A percentile compares a stretch with the other conserved stretches of the same genome.
Evolutionary conservation across 1,284 basidiomycete genomes (phyloP).

Genomic region (Grifola frondosa): DNA sequence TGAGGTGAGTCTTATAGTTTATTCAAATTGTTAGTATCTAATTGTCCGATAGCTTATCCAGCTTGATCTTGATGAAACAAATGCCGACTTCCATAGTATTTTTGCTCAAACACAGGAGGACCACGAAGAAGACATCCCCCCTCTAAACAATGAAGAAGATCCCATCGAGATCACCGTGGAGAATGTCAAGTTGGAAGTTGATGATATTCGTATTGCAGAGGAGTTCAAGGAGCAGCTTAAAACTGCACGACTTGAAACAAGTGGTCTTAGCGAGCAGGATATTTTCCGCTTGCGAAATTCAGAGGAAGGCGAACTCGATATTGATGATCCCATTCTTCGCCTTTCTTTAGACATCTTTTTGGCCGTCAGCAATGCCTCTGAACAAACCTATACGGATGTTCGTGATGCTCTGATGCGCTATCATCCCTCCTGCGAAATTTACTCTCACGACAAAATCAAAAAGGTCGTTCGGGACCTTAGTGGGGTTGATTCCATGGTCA

Average conservation of each 20-base stretch:
- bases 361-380: slow-evolving; percentile 5
- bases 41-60: too few relatives aligned
- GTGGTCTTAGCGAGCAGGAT: neutral
- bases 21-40: too few relatives aligned
- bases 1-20: too few relatives aligned
- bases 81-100: too few relatives aligned
- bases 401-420: slow-evolving; percentile 1
- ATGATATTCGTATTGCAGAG: slow-evolving; percentile 1
- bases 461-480: slow-evolving; percentile 20
- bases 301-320: too few relatives aligned
- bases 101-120: too few relatives aligned
- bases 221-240: neutral
- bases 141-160: too few relatives aligned
- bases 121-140: too few relatives aligned
- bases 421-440: neutral
- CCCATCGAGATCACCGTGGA: too few relatives aligned
- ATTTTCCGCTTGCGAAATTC: neutral
- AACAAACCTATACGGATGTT: slow-evolving; percentile 3
- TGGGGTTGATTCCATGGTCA: slow-evolving; percentile 23
- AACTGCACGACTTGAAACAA: neutral
- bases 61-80: too few relatives aligned
- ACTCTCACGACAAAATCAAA: slow-evolving; percentile 3
- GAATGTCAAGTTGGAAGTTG: too few relatives aligned
- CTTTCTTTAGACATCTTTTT: too few relatives aligned
- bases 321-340: slow-evolving; percentile 11